Percentiles rank a stretch among this genome's conserved stretches.
These are phyloP conservation scores for Vigna trinervia DNA, from an alignment of 306 rosid genomes.

Conservation along the genomic window DNA sequence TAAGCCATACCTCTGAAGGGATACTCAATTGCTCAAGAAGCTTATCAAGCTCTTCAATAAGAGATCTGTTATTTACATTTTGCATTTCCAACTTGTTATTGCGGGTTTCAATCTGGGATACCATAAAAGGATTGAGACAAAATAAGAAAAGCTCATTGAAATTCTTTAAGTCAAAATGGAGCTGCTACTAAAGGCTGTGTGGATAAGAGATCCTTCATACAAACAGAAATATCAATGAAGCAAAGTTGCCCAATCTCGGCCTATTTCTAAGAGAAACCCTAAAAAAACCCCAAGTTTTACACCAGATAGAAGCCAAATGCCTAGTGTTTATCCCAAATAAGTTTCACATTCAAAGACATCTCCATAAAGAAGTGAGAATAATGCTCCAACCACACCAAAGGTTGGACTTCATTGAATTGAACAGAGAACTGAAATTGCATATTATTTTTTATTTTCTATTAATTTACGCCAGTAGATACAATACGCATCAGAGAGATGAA, in stretches of 20 bases:
- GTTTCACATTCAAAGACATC: constrained; percentile 21
- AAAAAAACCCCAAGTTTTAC: neutral
- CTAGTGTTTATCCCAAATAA: neutral
- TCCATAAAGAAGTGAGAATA: too few species aligned
- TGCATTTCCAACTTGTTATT: constrained; percentile 95
- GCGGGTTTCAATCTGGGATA: constrained; percentile 85
- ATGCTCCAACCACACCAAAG: too few species aligned
- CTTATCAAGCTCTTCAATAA: constrained; percentile 86
- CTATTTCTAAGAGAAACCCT: constrained; percentile 29
- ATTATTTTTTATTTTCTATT: too few species aligned
- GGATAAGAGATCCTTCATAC: constrained; percentile 31
- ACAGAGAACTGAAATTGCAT: too few species aligned
- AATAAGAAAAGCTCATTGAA: constrained; percentile 25
- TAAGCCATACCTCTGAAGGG: constrained; percentile 81
- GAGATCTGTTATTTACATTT: constrained; percentile 80
- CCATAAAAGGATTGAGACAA: constrained; percentile 40
- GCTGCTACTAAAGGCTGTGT: constrained; percentile 7
- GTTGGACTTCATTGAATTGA: too few species aligned
- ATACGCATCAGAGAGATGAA: too few species aligned
- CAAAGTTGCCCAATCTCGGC: constrained; percentile 26
- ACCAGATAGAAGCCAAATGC: constrained; percentile 30
- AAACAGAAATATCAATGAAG: constrained; percentile 30
- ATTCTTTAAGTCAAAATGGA: constrained; percentile 30
- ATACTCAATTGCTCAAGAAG: constrained; percentile 78
- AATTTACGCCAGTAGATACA: too few species aligned